These are phyloP conservation scores for Cicer arietinum DNA, from an alignment of 306 rosid genomes.

Conservation along the genomic window DNA sequence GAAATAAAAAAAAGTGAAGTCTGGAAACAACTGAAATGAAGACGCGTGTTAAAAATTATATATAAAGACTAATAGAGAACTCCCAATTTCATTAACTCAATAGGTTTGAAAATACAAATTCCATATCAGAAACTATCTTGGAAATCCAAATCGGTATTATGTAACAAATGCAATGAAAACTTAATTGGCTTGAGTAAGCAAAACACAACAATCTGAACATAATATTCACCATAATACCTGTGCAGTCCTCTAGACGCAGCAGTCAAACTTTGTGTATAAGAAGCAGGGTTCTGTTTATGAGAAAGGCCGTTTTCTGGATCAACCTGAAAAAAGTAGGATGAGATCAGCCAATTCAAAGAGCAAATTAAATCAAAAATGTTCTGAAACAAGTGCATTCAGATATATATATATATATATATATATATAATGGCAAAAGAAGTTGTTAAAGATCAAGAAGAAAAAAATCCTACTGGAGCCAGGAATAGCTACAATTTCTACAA, in stretches of 20 bases:
- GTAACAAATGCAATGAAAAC: constrained; percentile 17
- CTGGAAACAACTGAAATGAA: constrained; percentile 24
- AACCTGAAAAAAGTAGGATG: constrained; percentile 61
- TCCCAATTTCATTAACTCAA: constrained; percentile 20
- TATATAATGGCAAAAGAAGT: constrained; percentile 1
- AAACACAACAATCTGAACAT: constrained; percentile 34
- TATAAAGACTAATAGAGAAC: constrained; percentile 12
- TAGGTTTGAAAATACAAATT: constrained; percentile 25
- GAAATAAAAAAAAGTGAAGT: neutral
- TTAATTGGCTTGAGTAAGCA: constrained; percentile 28
- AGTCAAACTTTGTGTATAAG: constrained; percentile 67
- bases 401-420: neutral
- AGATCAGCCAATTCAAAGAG: constrained; percentile 39
- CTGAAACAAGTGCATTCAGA: constrained; percentile 30
- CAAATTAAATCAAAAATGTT: constrained; percentile 26
- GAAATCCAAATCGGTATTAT: constrained; percentile 14
- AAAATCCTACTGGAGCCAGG: neutral
- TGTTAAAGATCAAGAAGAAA: constrained; percentile 1
- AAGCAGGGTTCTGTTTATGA: constrained; percentile 78
- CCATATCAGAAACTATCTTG: constrained; percentile 17
- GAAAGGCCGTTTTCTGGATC: constrained; percentile 67
- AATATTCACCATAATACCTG: constrained; percentile 60
- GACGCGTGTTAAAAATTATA: constrained; percentile 19
- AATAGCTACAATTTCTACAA: constrained; percentile 29
- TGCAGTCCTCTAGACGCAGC: constrained; percentile 86